Evolutionary conservation across 768 basidiomycete species (phyloP).

Genomic region (Xerocomus potaroensis): DNA sequence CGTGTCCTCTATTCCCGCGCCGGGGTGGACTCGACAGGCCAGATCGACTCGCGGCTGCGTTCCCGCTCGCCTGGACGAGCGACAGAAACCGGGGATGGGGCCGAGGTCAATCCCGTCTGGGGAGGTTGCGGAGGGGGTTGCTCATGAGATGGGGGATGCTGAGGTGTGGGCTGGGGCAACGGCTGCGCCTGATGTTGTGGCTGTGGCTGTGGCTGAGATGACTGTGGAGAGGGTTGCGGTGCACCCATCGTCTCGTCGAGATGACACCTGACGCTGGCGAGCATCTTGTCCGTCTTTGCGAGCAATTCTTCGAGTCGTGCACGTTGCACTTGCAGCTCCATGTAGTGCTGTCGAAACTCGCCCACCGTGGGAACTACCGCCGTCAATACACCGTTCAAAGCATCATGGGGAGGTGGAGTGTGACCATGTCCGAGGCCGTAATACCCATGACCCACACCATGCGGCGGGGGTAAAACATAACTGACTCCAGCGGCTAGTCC

Average conservation of each 20-base stretch:
- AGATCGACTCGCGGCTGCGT: conserved; percentile 26
- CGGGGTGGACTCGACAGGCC: conserved; percentile 27
- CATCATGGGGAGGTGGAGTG: conserved; percentile 33
- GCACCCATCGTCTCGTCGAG: conserved; percentile 67
- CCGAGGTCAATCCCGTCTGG: conserved; percentile 11
- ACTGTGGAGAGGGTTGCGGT: conserved; percentile 24
- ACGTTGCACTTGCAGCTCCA: conserved; percentile 59
- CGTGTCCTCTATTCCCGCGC: conserved; percentile 24
- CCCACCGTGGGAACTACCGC: conserved; percentile 40
- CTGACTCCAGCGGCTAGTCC: conserved; percentile 35
- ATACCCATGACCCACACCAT: conserved; percentile 34
- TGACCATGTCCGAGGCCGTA: conserved; percentile 37
- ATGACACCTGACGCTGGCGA: conserved; percentile 66
- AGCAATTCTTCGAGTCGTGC: conserved; percentile 68
- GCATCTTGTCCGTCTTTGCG: conserved; percentile 67
- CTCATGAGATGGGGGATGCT: conserved; percentile 25
- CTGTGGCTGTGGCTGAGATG: conserved; percentile 20
- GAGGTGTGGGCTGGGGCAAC: conserved; percentile 22
- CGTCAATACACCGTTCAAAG: conserved; percentile 26
- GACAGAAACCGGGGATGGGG: conserved; percentile 17
- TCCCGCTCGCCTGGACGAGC: conserved; percentile 27
- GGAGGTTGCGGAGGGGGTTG: conserved; percentile 23
- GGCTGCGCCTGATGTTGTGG: conserved; percentile 22
- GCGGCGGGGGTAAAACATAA: conserved; percentile 40
- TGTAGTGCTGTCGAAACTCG: conserved; percentile 73